A percentile compares a stretch with the other conserved stretches of the same genome.
phyloP scores from a whole-genome alignment of 2,329 filamentous ascomycete genomes.

The Fusarium subtropicale region DNA sequence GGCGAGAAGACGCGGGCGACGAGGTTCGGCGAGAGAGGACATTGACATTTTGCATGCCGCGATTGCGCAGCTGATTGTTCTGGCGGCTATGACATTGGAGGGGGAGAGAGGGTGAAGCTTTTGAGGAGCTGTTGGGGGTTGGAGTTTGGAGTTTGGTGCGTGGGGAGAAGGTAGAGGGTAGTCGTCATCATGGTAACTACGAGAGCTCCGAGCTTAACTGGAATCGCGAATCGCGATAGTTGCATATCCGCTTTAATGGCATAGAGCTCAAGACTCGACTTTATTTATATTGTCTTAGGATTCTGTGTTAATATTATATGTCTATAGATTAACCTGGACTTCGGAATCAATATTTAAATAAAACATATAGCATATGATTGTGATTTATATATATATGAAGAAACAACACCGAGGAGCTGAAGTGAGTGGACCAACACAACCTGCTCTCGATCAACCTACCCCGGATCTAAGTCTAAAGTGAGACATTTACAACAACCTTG shows the following conservation, averaged over 20 bases:
- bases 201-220: slow-evolving; percentile 40
- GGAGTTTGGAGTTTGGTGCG: neutral
- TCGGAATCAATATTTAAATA: no score
- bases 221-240: slow-evolving; percentile 43
- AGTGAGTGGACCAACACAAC: neutral
- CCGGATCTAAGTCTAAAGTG: neutral
- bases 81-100: slow-evolving; percentile 39
- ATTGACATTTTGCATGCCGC: slow-evolving; percentile 45
- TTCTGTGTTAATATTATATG: no score
- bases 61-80: slow-evolving; percentile 24
- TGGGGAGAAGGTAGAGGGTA: slow-evolving; percentile 26
- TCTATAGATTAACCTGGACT: no score
- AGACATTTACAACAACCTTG: neutral
- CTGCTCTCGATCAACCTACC: neutral
- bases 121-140: neutral
- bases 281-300: neutral
- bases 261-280: neutral
- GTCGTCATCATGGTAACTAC: slow-evolving; percentile 34
- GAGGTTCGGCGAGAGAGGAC: slow-evolving; percentile 54
- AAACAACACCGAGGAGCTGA: no score
- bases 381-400: no score
- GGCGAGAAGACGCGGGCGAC: slow-evolving; percentile 65
- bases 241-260: slow-evolving; percentile 45
- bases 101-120: slow-evolving; percentile 1
- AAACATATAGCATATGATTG: no score